Evolutionary conservation across 257 asterid genomes (phyloP), one percentile per base, ranked within the genome.

Genomic region (Phtheirospermum japonicum): DNA sequence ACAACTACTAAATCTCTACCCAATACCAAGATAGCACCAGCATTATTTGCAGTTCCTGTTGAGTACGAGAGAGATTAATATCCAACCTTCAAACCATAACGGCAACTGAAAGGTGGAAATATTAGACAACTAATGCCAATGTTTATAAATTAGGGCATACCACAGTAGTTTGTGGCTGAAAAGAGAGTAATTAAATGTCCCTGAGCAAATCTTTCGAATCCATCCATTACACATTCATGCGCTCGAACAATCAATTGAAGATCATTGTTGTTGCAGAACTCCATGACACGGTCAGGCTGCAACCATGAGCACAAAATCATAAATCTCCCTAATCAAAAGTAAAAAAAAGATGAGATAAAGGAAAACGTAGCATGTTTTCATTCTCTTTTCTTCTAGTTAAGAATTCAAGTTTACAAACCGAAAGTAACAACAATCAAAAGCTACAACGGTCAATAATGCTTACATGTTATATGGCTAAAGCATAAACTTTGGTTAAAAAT

Each of bases 251-350:
- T 92, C 80, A 92, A 75, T 68, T 91, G 97, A 61, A 91, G 89
- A 80, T 88, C 98, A 57, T 91, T 91, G 80, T 91, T 91, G 81
- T 88, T 88, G 74, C 98, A 91, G 61, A 91, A 91, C 62, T 91
- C 98, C 98, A 88, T 88, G 23, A 92, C 99, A 53, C 97, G 97
- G 67, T 92, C 99, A 72, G 99, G 99, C 99, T 92, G 94, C 73
- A 79, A 31, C 17, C 70, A 64, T 52, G 52, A 64, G 60, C 33
- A 64, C 30, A 19, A 14, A 55, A 45, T 10, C 61, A 37, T 26
- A 54, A 30, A 26, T 26, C 19, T 51, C 7, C 54, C 54, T 30
- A 26, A 54, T 9, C 20, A 1, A 26, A 13, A 30, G 31, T 2
- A 37, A 26, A 26, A 4, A 8, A 16, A 10, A 37, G 26, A 16